Percentiles rank a stretch among this genome's conserved stretches.
These are phyloP conservation scores for Pistacia atlantica DNA, from an alignment of 345 rosid species.

Conservation along the genomic window DNA sequence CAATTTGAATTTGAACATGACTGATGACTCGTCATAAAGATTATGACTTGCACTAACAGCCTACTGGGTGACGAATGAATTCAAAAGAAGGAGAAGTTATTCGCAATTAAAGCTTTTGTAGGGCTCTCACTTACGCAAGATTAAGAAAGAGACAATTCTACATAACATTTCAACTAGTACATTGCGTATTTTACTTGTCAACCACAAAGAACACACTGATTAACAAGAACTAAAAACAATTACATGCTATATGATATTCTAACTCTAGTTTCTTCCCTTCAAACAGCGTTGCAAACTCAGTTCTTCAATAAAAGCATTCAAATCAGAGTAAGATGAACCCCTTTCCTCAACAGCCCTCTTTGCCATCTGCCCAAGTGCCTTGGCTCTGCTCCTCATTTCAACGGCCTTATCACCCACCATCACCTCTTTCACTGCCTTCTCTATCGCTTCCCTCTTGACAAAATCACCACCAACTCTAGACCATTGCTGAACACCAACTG, in stretches of 20 bases:
- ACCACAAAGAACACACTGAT: background rate
- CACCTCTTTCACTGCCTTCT: constrained; percentile 38
- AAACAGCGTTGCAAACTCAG: constrained; percentile 2
- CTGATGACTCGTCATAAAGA: too few species aligned
- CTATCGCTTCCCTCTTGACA: constrained; percentile 39
- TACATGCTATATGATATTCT: background rate
- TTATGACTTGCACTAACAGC: background rate
- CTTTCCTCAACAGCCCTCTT: constrained; percentile 37
- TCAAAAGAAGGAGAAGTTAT: too few species aligned
- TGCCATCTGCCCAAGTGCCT: constrained; percentile 23
- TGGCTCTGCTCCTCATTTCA: constrained; percentile 34
- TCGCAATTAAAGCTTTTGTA: too few species aligned
- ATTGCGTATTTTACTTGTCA: background rate
- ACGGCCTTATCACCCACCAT: constrained; percentile 37
- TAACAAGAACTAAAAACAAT: too few species aligned
- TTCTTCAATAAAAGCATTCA: constrained; percentile 34
- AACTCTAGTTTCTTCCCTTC: background rate
- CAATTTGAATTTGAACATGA: too few species aligned
- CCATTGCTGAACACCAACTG: constrained; percentile 39
- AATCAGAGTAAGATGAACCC: constrained; percentile 37
- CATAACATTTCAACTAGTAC: constrained; percentile 10
- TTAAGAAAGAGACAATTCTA: too few species aligned
- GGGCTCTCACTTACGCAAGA: too few species aligned
- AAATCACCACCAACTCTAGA: constrained; percentile 23
- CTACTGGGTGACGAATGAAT: too few species aligned